Evolutionary conservation across 768 basidiomycete genomes (phyloP), one percentile per base, ranked within the genome.

Genomic region (Dacryopinax primogenitus): DNA sequence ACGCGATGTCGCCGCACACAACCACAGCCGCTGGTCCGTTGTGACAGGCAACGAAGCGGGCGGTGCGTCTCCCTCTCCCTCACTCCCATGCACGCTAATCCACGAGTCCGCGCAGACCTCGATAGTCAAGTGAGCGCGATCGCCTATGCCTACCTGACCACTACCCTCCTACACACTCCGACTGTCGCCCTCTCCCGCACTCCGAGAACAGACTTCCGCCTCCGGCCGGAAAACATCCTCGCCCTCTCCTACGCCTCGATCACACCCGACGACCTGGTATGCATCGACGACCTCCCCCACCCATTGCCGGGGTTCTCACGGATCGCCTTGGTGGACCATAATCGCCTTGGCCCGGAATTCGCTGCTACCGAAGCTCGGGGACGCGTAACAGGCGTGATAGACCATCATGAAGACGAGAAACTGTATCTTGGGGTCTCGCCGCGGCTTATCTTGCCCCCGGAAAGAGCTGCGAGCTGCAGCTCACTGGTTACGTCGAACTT

Each of bases 21-120:
- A n/a, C n/a, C n/a, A n/a, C n/a, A n/a, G n/a, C n/a, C n/a, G n/a
- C n/a, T 98, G 93, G 94, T 87, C 84, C 0, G 79, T 96, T 3
- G 87, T 86, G 0, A 90, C 93, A 86, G 94, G 95, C 0, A 99
- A 99, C 73, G 95, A 98, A 75, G 92, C 95, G 15, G 94, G 94
- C 71, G 95, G 95, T 94, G 73, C 66, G 77, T 71, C 21, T 51
- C 35, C 15, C 35, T 63, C 36, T 34, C 21, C 45, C 30, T 36
- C 33, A 11, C 15, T n/a, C 41, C 45, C 23, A 7, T 37, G 51
- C 28, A 16, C 3, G 28, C 41, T 35, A 62, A 36, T 63, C n/a
- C 63, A 30, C 62, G 32, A 3, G 26, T 23, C 9, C 30, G 30
- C 12, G 21, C 65, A 97, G 95, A 99, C 75, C 83, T 98, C 34